Evolutionary conservation across 2,329 filamentous ascomycete species (phyloP), one percentile per base, ranked within the genome.

Genomic region (Beauveria asiatica): DNA sequence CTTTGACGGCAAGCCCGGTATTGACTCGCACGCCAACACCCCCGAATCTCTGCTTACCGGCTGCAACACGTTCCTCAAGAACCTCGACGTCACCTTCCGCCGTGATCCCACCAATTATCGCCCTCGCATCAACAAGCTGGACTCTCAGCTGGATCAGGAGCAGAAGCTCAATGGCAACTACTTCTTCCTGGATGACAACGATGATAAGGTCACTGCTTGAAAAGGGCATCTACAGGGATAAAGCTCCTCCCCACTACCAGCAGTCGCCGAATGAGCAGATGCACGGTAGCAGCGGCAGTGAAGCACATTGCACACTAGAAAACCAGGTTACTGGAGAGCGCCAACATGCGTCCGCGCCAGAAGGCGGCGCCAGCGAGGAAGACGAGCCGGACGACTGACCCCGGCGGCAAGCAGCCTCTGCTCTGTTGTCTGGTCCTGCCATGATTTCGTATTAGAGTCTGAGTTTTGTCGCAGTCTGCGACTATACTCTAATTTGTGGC

Each of bases 41-140:
- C 94, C 95, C 41, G 91, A 99, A 78, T 95, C 90, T 48, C 83
- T 99, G 58, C 83, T 97, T 68, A 96, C 91, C 45, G 92, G 94
- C 62, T 99, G 94, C 84, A 99, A 99, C 82, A 84, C 82, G 63
- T 99, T 99, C 83, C 77, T 99, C 74, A 90, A 96, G 84, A 97
- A 92, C 76, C 80, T 99, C 64, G 91, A 99, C 69, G 94, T 99
- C 69, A 97, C 94, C 54, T 99, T 99, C 89, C 90, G 94, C 70
- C 92, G 95, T 73, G 94, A 99, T 72, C 94, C 95, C 64, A 92
- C 88, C 78, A 96, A 94, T 70, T 99, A 85, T 83, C 88, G 94
- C 63, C 94, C 95, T 64, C 91, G 95, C 78, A 99, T 99, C 82
- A 99, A 99, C 85, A 99, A 99, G 84, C 79, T 85, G 71, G 87